phyloP scores from a whole-genome alignment of 345 rosid genomes.

The Brassica juncea region DNA sequence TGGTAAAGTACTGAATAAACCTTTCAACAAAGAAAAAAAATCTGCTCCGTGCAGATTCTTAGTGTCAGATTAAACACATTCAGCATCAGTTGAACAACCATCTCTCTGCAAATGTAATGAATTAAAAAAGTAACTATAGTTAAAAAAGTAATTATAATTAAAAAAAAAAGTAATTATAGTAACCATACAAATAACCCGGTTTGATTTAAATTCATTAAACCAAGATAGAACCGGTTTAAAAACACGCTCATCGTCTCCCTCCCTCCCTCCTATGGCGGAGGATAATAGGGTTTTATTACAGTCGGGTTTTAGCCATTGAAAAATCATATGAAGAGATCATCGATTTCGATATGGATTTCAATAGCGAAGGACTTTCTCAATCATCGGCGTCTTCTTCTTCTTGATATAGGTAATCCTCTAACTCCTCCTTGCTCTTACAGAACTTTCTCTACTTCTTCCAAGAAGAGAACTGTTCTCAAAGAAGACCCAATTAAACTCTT shows the following conservation, averaged over 20 bases:
- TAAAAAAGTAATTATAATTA: no score
- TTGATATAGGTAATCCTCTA: constrained; percentile 13
- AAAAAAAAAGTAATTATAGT: no score
- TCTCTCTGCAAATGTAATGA: not conserved
- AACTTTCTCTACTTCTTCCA: not conserved
- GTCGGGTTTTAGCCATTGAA: constrained; percentile 2
- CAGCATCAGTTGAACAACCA: not conserved
- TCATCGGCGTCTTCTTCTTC: not conserved
- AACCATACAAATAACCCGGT: no score
- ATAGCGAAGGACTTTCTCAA: not conserved
- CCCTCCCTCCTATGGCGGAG: not conserved
- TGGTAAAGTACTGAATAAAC: constrained; percentile 64
- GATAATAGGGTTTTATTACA: not conserved
- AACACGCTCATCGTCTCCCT: not conserved
- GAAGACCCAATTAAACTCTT: not conserved
- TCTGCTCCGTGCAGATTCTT: constrained; percentile 49
- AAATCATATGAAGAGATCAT: constrained; percentile 23
- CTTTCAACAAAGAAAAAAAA: constrained; percentile 57
- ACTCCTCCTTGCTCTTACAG: not conserved
- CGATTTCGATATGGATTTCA: not conserved
- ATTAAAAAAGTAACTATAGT: not conserved
- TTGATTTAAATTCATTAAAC: not conserved
- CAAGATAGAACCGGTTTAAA: constrained; percentile 7
- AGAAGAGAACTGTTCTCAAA: not conserved
- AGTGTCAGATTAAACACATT: not conserved